These are phyloP conservation scores for Wallacemonas sp. DNA, from an alignment of 208 protist genomes.

Conservation along the genomic window DNA sequence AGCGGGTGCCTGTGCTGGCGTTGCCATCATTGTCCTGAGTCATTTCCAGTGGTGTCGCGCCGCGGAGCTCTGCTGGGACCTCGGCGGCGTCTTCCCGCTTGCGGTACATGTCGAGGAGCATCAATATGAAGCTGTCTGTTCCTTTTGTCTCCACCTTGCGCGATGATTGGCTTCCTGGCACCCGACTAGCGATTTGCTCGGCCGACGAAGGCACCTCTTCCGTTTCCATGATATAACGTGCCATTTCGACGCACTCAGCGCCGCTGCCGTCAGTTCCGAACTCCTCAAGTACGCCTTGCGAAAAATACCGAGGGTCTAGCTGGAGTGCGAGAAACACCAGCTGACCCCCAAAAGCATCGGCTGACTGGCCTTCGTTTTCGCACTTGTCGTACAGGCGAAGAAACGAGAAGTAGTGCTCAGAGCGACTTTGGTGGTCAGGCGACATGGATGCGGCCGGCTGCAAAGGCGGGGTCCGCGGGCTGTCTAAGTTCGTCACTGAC, in stretches of 20 bases:
- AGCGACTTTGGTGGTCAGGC: conserved; percentile 28
- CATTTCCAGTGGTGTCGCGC: neutral
- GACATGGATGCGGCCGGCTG: neutral
- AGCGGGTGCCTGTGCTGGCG: conserved; percentile 17
- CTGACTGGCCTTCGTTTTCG: conserved; percentile 49
- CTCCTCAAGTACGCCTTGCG: conserved; percentile 47
- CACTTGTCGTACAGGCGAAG: conserved; percentile 83
- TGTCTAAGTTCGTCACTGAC: conserved; percentile 8
- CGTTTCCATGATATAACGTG: conserved; percentile 42
- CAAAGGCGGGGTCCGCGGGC: neutral
- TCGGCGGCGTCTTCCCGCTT: conserved; percentile 39
- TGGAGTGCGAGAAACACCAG: conserved; percentile 84
- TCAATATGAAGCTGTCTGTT: conserved; percentile 84
- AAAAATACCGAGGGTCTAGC: conserved; percentile 74
- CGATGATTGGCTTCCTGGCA: conserved; percentile 19
- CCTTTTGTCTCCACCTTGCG: conserved; percentile 24
- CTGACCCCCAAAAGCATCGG: conserved; percentile 56
- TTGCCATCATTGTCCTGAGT: neutral
- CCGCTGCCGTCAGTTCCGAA: conserved; percentile 48
- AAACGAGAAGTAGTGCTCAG: conserved; percentile 91
- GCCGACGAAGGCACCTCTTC: conserved; percentile 79
- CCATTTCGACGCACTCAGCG: conserved; percentile 62
- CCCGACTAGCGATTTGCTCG: conserved; percentile 61
- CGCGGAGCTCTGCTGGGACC: neutral
- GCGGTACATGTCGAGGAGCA: conserved; percentile 83